Evolutionary conservation across 2,329 filamentous ascomycete species (phyloP).

Genomic region (Paraphoma chrysanthemicola): DNA sequence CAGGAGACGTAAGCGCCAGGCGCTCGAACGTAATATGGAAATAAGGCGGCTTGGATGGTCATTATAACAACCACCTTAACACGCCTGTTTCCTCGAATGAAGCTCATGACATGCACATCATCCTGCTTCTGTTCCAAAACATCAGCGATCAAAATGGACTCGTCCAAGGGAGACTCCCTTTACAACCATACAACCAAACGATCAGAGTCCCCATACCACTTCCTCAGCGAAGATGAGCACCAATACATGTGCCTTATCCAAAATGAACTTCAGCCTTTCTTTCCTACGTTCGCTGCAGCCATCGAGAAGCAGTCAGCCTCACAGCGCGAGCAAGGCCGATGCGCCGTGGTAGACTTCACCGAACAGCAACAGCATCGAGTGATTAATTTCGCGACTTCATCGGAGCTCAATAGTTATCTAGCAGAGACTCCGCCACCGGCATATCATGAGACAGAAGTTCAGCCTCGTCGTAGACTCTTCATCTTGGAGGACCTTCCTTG

Average conservation of each 20-base stretch:
- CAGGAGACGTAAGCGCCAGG: neutral
- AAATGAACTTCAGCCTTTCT: conserved; percentile 7
- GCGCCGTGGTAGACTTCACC: conserved; percentile 7
- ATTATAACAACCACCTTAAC: neutral
- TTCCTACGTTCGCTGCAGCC: conserved; percentile 7
- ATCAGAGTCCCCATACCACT: conserved; percentile 2
- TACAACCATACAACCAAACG: neutral
- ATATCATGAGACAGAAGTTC: neutral
- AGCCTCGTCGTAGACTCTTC: conserved; percentile 9
- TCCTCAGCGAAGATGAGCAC: conserved; percentile 8
- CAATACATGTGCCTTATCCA: conserved; percentile 15
- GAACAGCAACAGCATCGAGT: neutral
- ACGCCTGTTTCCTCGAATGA: too few relatives aligned
- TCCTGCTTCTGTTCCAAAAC: too few relatives aligned
- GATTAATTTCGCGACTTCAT: conserved; percentile 1
- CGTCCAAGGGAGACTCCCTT: neutral
- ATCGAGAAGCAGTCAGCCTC: conserved; percentile 6
- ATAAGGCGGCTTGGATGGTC: neutral
- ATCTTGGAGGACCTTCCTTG: conserved; percentile 15
- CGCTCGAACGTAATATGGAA: too few relatives aligned
- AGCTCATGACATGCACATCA: neutral
- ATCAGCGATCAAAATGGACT: neutral
- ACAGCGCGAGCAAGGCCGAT: conserved; percentile 8
- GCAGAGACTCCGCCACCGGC: neutral
- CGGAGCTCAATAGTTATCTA: conserved; percentile 5